Evolutionary conservation across 2,329 filamentous ascomycete genomes (phyloP), one percentile per base, ranked within the genome.

Genomic region (Periconia sp.): DNA sequence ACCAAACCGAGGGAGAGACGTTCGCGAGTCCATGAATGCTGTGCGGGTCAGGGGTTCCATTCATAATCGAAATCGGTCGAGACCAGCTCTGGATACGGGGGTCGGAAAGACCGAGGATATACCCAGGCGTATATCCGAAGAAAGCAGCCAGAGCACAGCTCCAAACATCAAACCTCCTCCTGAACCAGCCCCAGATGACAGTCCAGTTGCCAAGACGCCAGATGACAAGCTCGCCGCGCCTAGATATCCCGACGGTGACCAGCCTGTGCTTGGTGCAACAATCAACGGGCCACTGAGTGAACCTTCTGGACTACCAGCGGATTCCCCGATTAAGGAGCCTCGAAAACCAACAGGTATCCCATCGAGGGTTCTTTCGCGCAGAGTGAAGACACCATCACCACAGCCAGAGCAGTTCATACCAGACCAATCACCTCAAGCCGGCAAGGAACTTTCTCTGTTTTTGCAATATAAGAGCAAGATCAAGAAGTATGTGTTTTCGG

Each of bases 381-480:
- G 67, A 47, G 57, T 61, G 5, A 75, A 74, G 52, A 65, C 73
- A 3, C 68, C 71, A 3, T 72, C 77, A 3, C 77, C 78, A 13
- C 76, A 77, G 18, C 65, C 67, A 8, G 68, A 70, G 13, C 75
- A 77, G 51, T 80, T 77, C 51, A 66, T 78, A n/a, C 74, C 77
- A 2, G 78, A 80, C 33, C 73, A 77, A 30, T 89, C 89, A 0
- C 91, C 91, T 9, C 87, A 89, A 35, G 80, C 86, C 7, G 88
- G 87, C 9, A 96, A 96, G 70, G 92, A 97, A 62, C 81, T 99
- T 47, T 97, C 93, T 0, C 78, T 99, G 40, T 99, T 97, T 72
- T 75, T 97, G 56, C 93, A 97, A 74, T 97, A 97, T 77, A 96
- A 95, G 72, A 94, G 89, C 64, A 94, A 94, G 71, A 92, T 97